phyloP scores from a whole-genome alignment of 352 stramenopile genomes.

The Phytophthora tubulina region DNA sequence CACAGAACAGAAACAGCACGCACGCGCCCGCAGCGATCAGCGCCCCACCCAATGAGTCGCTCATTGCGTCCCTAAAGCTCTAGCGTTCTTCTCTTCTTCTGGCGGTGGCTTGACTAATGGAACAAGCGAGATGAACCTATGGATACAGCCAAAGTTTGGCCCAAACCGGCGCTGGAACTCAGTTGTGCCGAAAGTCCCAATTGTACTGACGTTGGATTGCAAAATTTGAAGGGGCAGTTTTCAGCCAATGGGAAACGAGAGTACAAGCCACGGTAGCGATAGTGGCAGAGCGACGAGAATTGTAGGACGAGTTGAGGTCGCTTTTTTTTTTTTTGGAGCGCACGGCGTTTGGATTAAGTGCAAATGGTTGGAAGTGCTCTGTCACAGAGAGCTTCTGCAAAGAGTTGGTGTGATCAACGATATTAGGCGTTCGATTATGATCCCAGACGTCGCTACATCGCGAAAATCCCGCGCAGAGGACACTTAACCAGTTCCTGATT shows the following conservation, averaged over 20 bases:
- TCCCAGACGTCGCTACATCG: constrained; percentile 26
- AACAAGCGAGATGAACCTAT: constrained; percentile 22
- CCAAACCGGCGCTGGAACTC: constrained; percentile 4
- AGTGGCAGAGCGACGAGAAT: neutral
- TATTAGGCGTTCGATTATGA: constrained; percentile 21
- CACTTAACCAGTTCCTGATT: neutral
- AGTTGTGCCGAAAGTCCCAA: constrained; percentile 6
- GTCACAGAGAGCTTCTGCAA: no score
- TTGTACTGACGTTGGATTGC: constrained; percentile 19
- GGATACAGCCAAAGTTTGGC: neutral
- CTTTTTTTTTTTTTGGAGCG: neutral
- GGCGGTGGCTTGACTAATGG: constrained; percentile 11
- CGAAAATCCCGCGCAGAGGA: neutral
- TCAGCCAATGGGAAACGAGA: constrained; percentile 20
- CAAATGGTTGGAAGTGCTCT: no score
- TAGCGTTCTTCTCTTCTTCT: neutral
- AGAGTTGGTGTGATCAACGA: no score
- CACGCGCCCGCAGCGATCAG: constrained; percentile 42
- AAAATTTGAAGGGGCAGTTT: constrained; percentile 21
- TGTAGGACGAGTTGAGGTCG: neutral
- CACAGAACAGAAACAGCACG: constrained; percentile 62
- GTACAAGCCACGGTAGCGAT: neutral
- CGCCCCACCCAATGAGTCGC: constrained; percentile 38
- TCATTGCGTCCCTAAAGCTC: constrained; percentile 19
- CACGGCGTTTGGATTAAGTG: neutral